phyloP scores from a whole-genome alignment of 768 basidiomycete species.

The Macrolepiota fuliginosa region DNA sequence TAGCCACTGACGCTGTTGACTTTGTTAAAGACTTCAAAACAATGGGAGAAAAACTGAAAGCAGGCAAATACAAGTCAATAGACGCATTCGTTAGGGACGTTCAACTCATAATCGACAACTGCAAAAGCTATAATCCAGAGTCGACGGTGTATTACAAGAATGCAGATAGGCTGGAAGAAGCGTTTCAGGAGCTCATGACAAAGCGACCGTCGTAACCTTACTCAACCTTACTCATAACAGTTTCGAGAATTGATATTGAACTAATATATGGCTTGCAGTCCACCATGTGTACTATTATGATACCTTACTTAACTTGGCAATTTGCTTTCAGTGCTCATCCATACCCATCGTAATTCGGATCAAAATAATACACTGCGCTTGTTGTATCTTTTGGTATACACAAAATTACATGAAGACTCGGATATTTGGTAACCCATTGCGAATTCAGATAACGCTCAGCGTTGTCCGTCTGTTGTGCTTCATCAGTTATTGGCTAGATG shows the following conservation, averaged over 20 bases:
- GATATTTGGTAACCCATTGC: neutral
- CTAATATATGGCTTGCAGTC: neutral
- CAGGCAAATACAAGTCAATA: conserved; percentile 76
- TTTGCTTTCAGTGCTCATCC: neutral
- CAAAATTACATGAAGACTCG: neutral
- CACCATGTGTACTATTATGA: conserved; percentile 11
- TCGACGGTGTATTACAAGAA: conserved; percentile 77
- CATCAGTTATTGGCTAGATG: neutral
- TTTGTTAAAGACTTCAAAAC: conserved; percentile 68
- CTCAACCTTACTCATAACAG: neutral
- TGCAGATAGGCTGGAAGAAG: conserved; percentile 81
- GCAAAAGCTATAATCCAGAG: conserved; percentile 84
- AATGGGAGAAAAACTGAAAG: conserved; percentile 88
- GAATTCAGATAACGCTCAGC: conserved; percentile 25
- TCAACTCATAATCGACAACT: conserved; percentile 86
- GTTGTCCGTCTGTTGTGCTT: conserved; percentile 44
- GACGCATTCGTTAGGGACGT: conserved; percentile 78
- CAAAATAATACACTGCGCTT: neutral
- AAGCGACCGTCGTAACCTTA: conserved; percentile 9
- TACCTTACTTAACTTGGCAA: neutral
- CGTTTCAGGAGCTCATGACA: conserved; percentile 50
- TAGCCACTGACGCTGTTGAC: neutral
- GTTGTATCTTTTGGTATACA: neutral
- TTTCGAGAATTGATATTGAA: neutral
- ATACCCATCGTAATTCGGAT: neutral